Base-by-base conservation (phyloP, 2,329 filamentous ascomycete species). In the Xylaria hypoxylon region DNA sequence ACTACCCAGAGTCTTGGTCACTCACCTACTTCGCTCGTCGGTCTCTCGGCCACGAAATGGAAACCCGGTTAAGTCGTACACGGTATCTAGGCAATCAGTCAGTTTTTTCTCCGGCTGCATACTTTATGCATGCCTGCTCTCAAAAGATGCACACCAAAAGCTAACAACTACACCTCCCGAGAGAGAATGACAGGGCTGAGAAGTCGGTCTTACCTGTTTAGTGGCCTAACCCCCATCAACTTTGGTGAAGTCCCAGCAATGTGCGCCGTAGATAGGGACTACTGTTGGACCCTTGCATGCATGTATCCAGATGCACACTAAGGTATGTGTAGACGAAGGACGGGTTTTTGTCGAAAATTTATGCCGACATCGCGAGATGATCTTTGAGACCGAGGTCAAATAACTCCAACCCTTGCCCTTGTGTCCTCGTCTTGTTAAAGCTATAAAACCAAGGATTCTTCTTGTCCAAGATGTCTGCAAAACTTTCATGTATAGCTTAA, bases 261-360 rank as follows among this genome's bases (percentile, higher is more conserved):
- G 59, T 56, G 57, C 51, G 64, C 48, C 26, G n/a, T 55, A 26
- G 42, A 53, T 45, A 64, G 24, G 22, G 57, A 60, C 55, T 70
- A 70, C 65, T 52, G 51, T 55, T 45, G 51, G 60, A 62, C 67
- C 73, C 68, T 69, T 64, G 57, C 69, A 64, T 71, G 72, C 72
- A 68, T 66, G 62, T 67, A 48, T 45, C 35, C 42, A 47, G 47
- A 55, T 59, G 65, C 50, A 26, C 53, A 58, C 33, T 53, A 57
- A 61, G 47, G 35, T 52, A 28, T 53, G 31, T 62, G 51, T 58
- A 62, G 47, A 17, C 45, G 24, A 68, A 59, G 62, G 55, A 68
- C 65, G 61, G 69, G 59, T 60, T 67, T 55, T 62, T 51, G 47
- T 60, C 52, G 55, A 71, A 50, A 42, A 44, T 31, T 61, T 50